Evolutionary conservation across 1,284 basidiomycete genomes (phyloP).

Genomic region (Ceratobasidium sp.): DNA sequence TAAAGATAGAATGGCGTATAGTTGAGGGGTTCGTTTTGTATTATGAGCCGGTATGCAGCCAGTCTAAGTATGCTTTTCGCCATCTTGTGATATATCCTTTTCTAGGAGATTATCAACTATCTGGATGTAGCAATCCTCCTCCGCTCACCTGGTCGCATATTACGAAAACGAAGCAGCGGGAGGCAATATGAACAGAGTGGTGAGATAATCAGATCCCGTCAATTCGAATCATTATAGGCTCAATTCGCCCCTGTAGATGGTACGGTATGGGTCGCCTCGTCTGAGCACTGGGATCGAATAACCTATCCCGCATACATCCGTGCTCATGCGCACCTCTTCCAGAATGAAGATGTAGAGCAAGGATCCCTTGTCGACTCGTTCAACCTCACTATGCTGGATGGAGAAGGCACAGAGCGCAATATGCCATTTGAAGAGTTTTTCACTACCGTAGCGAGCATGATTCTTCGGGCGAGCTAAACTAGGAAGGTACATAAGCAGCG

Average conservation of each 20-base stretch:
- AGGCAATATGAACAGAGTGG: conserved; percentile 79
- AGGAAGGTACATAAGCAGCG: no score
- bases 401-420: conserved; percentile 20
- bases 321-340: conserved; percentile 84
- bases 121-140: conserved; percentile 11
- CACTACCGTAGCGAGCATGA: neutral
- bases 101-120: conserved; percentile 2
- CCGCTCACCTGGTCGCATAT: neutral
- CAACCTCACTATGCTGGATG: conserved; percentile 5
- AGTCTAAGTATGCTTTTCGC: neutral
- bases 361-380: conserved; percentile 59
- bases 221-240: no score
- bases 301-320: conserved; percentile 94
- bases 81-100: neutral
- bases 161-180: neutral
- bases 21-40: conserved; percentile 96
- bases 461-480: conserved; percentile 5
- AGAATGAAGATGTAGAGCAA: conserved; percentile 79
- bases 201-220: conserved; percentile 26
- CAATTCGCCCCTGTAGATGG: conserved; percentile 91
- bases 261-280: conserved; percentile 89
- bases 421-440: conserved; percentile 25
- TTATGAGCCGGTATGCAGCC: conserved; percentile 78
- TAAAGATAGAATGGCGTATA: conserved; percentile 79
- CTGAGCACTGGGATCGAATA: conserved; percentile 91